These are phyloP conservation scores for Candida boidinii DNA, from an alignment of 805 yeast genomes.

Conservation along the genomic window DNA sequence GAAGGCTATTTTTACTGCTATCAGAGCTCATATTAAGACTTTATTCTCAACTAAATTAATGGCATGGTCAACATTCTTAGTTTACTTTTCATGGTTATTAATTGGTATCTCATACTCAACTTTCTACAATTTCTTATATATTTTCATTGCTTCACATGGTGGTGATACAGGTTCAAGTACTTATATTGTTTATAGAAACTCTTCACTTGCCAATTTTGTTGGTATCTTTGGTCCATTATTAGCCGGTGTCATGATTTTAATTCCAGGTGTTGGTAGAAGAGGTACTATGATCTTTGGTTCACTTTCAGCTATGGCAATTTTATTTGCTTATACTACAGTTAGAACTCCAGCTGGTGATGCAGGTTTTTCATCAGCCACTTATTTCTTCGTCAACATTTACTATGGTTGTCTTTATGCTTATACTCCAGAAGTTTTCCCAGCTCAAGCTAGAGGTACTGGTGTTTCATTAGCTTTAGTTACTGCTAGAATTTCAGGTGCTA, in stretches of 20 bases:
- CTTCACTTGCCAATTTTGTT: constrained; percentile 30
- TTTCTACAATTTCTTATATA: constrained; percentile 40
- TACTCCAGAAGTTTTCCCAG: constrained; percentile 50
- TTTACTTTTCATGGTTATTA: constrained; percentile 39
- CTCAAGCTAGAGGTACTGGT: constrained; percentile 42
- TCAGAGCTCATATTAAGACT: constrained; percentile 27
- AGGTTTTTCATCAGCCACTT: constrained; percentile 33
- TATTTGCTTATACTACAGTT: constrained; percentile 52
- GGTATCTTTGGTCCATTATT: constrained; percentile 39
- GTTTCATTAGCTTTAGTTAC: constrained; percentile 43
- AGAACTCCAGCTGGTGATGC: constrained; percentile 41
- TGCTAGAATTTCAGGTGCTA: constrained; percentile 38
- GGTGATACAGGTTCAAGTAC: constrained; percentile 29
- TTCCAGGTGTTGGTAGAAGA: constrained; percentile 35
- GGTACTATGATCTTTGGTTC: constrained; percentile 42
- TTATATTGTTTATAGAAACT: constrained; percentile 32
- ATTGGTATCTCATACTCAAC: constrained; percentile 44
- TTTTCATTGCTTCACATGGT: constrained; percentile 36
- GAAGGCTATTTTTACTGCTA: constrained; percentile 9
- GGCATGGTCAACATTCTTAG: constrained; percentile 29
- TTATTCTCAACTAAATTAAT: constrained; percentile 34
- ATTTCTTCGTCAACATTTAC: constrained; percentile 32
- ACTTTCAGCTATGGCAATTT: constrained; percentile 39
- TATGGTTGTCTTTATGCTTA: constrained; percentile 52
- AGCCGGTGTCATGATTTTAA: constrained; percentile 26